Evolutionary conservation across 306 rosid species (phyloP).

Genomic region (Medicago ruthenica): DNA sequence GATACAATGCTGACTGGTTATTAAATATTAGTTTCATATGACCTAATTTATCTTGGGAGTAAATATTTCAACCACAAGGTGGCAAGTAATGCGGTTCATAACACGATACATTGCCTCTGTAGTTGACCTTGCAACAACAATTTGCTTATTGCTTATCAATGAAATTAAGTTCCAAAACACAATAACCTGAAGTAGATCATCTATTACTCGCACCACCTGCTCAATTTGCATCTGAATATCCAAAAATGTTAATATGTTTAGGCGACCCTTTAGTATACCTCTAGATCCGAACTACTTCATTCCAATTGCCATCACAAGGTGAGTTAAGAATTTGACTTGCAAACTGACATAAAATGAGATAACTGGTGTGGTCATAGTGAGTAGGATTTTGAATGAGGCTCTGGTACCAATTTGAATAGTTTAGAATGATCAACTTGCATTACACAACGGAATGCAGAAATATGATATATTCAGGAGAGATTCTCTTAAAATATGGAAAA

Average conservation of each 20-base stretch:
- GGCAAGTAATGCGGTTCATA: not conserved
- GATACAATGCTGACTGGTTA: not conserved
- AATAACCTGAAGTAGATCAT: not conserved
- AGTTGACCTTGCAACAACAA: too few species aligned
- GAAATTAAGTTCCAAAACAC: not conserved
- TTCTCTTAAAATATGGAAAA: not conserved
- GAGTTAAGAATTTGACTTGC: not conserved
- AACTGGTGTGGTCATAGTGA: not conserved
- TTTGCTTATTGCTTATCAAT: too few species aligned
- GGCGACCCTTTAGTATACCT: not conserved
- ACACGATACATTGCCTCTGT: too few species aligned
- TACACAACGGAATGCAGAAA: not conserved
- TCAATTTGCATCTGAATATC: not conserved
- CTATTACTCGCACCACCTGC: not conserved
- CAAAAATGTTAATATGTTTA: too few species aligned
- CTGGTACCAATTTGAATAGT: not conserved
- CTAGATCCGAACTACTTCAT: not conserved
- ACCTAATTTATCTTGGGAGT: not conserved
- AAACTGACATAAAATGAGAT: not conserved
- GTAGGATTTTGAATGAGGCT: not conserved
- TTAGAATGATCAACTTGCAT: not conserved
- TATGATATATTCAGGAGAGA: not conserved
- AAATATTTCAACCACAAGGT: not conserved
- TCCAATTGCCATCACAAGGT: not conserved
- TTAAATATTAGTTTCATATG: not conserved